phyloP scores from a whole-genome alignment of 2,329 filamentous ascomycete genomes.

The Chaetomium sp. region DNA sequence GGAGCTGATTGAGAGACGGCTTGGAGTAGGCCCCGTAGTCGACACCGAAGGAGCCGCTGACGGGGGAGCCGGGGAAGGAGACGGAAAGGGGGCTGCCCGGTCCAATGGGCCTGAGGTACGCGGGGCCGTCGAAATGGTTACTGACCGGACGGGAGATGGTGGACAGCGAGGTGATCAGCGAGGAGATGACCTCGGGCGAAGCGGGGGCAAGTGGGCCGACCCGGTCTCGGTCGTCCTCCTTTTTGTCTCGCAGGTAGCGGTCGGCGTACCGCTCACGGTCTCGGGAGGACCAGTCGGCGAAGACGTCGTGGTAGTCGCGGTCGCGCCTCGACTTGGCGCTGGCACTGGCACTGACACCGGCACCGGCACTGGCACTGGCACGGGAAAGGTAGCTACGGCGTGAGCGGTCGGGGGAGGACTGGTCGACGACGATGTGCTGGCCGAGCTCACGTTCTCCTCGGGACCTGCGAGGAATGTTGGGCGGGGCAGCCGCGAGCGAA shows the following conservation, averaged over 20 bases:
- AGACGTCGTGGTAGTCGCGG: slow-evolving; percentile 20
- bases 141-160: slow-evolving; percentile 62
- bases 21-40: slow-evolving; percentile 63
- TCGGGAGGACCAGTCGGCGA: slow-evolving; percentile 21
- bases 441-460: slow-evolving; percentile 23
- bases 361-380: slow-evolving; percentile 8
- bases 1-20: slow-evolving; percentile 42
- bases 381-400: slow-evolving; percentile 10
- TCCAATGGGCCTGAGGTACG: slow-evolving; percentile 21
- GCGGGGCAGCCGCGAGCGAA: slow-evolving; percentile 14
- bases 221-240: slow-evolving; percentile 12
- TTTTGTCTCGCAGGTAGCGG: slow-evolving; percentile 18
- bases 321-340: slow-evolving; percentile 15
- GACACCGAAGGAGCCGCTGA: slow-evolving; percentile 56
- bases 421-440: slow-evolving; percentile 9
- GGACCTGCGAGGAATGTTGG: slow-evolving; percentile 23
- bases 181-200: slow-evolving; percentile 64
- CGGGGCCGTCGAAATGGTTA: slow-evolving; percentile 58
- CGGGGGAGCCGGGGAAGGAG: slow-evolving; percentile 35
- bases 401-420: slow-evolving; percentile 15
- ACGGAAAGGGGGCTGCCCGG: slow-evolving; percentile 23
- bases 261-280: slow-evolving; percentile 21
- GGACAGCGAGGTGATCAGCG: slow-evolving; percentile 62
- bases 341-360: slow-evolving; percentile 11
- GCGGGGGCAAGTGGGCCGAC: slow-evolving; percentile 34